Evolutionary conservation across 139 green algal species (phyloP).

Genomic region (Tetraselmis chui): DNA sequence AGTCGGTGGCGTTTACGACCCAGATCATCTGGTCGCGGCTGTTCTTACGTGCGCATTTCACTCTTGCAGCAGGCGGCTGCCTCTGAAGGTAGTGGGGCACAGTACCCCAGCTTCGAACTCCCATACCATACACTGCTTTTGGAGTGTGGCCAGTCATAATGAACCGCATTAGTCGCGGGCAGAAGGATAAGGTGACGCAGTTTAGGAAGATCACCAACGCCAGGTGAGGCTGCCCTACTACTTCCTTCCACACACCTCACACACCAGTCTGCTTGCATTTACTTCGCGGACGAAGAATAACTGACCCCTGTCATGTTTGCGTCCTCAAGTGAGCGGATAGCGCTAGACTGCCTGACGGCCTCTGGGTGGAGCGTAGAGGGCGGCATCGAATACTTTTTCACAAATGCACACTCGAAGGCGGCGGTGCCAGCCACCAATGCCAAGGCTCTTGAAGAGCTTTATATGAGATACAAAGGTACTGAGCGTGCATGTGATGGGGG

Average conservation of each 20-base stretch:
- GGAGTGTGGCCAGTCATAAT: too few relatives aligned
- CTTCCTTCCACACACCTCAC: not conserved
- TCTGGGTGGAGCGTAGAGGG: slow-evolving; percentile 40
- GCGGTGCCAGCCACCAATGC: slow-evolving; percentile 5
- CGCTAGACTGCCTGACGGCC: slow-evolving; percentile 17
- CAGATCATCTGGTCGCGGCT: too few relatives aligned
- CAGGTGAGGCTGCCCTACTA: slow-evolving; percentile 9
- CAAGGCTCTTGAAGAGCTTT: slow-evolving; percentile 28
- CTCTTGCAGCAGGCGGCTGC: too few relatives aligned
- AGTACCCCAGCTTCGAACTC: too few relatives aligned
- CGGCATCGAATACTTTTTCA: slow-evolving; percentile 46
- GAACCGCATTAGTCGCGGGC: not conserved
- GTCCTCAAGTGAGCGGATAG: not conserved
- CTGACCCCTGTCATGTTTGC: too few relatives aligned
- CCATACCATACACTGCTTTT: too few relatives aligned
- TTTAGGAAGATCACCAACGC: slow-evolving; percentile 43
- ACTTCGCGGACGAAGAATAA: too few relatives aligned
- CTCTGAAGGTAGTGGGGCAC: too few relatives aligned
- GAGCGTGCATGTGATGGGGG: slow-evolving; percentile 10
- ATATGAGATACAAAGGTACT: slow-evolving; percentile 29
- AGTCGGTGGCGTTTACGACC: too few relatives aligned
- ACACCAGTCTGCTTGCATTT: too few relatives aligned
- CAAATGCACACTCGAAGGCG: slow-evolving; percentile 6
- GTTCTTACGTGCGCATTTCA: too few relatives aligned
- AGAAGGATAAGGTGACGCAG: slow-evolving; percentile 37